phyloP scores from a whole-genome alignment of 805 yeast genomes.

The Yarrowia porcina region DNA sequence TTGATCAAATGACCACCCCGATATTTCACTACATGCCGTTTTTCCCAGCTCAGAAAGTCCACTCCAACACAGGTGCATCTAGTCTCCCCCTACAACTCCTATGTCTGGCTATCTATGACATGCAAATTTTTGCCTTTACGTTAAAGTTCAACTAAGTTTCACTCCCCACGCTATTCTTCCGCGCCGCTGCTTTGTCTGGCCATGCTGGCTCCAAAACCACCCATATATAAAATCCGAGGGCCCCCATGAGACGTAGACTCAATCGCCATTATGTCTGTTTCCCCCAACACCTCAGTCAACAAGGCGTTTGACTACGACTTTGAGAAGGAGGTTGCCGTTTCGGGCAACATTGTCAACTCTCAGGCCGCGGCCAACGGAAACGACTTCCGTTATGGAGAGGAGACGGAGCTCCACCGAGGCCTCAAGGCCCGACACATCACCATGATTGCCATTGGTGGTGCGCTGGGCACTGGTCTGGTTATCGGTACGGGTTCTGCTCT shows the following conservation, averaged over 20 bases:
- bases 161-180: slow-evolving; percentile 25
- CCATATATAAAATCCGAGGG: slow-evolving; percentile 2
- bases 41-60: background rate
- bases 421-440: slow-evolving; percentile 58
- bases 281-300: slow-evolving; percentile 19
- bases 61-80: background rate
- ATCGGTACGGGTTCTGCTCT: slow-evolving; percentile 74
- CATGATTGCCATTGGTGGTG: slow-evolving; percentile 81
- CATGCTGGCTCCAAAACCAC: background rate
- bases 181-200: slow-evolving; percentile 19
- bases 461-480: slow-evolving; percentile 75
- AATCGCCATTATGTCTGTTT: slow-evolving; percentile 20
- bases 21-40: background rate
- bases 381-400: slow-evolving; percentile 23
- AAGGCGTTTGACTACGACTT: slow-evolving; percentile 24
- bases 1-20: background rate
- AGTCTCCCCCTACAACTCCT: background rate
- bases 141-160: slow-evolving; percentile 20
- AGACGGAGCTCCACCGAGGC: slow-evolving; percentile 34
- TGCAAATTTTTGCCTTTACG: slow-evolving; percentile 21
- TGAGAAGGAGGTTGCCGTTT: slow-evolving; percentile 20
- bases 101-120: slow-evolving; percentile 21
- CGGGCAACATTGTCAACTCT: slow-evolving; percentile 21
- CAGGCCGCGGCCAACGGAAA: slow-evolving; percentile 21
- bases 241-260: background rate